A percentile compares a stretch with the other conserved stretches of the same genome.
Conservation (phyloP, 2,329 filamentous ascomycete species). For the Phoma sp. region DNA sequence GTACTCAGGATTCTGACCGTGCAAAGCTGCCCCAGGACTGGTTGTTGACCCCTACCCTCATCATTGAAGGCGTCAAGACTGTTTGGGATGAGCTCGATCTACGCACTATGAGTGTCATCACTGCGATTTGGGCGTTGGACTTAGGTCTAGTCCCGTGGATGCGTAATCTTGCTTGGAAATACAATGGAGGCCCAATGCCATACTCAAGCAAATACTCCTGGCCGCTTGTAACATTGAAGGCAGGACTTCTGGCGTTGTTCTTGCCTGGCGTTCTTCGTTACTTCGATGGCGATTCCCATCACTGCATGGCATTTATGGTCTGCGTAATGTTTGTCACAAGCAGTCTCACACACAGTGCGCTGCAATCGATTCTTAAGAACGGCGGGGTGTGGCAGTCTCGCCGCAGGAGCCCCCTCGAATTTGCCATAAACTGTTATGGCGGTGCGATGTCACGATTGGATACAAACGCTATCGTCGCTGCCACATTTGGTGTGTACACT, state of each 20-base stretch:
- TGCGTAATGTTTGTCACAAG: slow-evolving; percentile 19
- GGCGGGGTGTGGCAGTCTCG: too few species aligned
- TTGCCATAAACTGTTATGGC: too few species aligned
- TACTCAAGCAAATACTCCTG: background rate
- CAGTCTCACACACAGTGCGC: slow-evolving; percentile 8
- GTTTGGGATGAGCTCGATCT: slow-evolving; percentile 22
- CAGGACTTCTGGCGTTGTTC: slow-evolving; percentile 14
- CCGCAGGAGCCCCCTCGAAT: too few species aligned
- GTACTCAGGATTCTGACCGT: slow-evolving; percentile 5
- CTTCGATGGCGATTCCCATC: slow-evolving; percentile 20
- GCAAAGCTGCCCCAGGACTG: slow-evolving; percentile 16
- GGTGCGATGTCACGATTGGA: too few species aligned
- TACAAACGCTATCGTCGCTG: slow-evolving; percentile 8
- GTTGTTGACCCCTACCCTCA: slow-evolving; percentile 18
- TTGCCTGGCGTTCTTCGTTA: slow-evolving; percentile 21
- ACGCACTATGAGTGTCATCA: slow-evolving; percentile 20
- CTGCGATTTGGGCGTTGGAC: slow-evolving; percentile 5
- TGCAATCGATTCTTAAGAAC: too few species aligned
- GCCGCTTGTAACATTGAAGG: slow-evolving; percentile 10
- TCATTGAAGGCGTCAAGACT: slow-evolving; percentile 16
- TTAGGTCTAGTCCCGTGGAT: too few species aligned
- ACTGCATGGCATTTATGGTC: slow-evolving; percentile 14
- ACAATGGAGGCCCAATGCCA: too few species aligned
- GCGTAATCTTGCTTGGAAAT: background rate
- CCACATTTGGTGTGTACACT: slow-evolving; percentile 16